Conservation (phyloP, 2,329 filamentous ascomycete genomes). For the Sphaerulina vaccinii region DNA sequence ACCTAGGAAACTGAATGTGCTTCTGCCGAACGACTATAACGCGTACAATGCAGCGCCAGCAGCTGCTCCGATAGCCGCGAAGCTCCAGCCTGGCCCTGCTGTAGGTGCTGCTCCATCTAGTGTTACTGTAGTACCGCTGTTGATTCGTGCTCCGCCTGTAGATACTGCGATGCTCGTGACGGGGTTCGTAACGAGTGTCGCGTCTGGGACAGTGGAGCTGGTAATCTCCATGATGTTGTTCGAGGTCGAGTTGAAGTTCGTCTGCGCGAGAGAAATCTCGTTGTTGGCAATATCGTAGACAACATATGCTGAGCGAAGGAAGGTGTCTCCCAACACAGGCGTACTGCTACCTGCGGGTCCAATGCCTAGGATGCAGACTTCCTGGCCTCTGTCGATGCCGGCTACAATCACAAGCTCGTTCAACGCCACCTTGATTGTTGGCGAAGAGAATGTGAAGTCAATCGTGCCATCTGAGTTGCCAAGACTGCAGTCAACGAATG, state of each 20-base stretch:
- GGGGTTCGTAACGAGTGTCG: constrained; percentile 52
- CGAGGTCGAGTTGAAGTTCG: constrained; percentile 57
- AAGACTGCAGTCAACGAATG: constrained; percentile 55
- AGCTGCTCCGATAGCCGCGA: constrained; percentile 21
- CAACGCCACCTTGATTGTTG: constrained; percentile 55
- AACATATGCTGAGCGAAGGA: constrained; percentile 62
- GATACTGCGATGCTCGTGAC: constrained; percentile 49
- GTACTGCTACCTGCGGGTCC: constrained; percentile 49
- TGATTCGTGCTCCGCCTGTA: constrained; percentile 46
- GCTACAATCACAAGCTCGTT: constrained; percentile 57
- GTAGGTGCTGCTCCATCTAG: constrained; percentile 27
- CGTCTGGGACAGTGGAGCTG: constrained; percentile 52
- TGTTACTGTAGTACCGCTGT: constrained; percentile 18
- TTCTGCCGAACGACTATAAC: not conserved
- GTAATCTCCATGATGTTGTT: constrained; percentile 56
- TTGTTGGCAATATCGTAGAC: constrained; percentile 62
- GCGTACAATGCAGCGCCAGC: constrained; percentile 14
- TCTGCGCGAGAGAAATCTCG: constrained; percentile 60
- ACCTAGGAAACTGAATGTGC: too few relatives aligned
- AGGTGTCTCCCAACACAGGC: constrained; percentile 60
- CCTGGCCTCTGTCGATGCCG: constrained; percentile 42
- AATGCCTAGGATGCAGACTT: constrained; percentile 53
- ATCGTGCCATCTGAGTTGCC: constrained; percentile 51
- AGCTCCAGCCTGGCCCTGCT: constrained; percentile 28
- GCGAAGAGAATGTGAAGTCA: constrained; percentile 57